Evolutionary conservation across 345 rosid species (phyloP).

Genomic region (Geranium brycei): DNA sequence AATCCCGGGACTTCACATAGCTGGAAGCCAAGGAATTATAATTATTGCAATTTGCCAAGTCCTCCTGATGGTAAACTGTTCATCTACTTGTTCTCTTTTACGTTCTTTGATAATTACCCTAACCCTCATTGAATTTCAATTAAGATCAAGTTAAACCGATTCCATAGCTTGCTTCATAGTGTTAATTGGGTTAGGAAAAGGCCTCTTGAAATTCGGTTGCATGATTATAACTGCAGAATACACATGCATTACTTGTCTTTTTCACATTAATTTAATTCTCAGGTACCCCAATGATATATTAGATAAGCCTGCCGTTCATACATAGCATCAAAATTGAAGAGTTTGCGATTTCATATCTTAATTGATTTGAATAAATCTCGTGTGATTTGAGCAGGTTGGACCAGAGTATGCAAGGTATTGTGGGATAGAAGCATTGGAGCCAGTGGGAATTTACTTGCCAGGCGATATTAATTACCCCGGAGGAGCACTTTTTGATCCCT

Average conservation of each 20-base stretch:
- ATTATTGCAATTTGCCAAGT: constrained; percentile 82
- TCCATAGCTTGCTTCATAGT: too few relatives aligned
- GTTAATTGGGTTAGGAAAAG: too few relatives aligned
- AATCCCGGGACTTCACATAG: constrained; percentile 82
- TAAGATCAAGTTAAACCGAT: neutral
- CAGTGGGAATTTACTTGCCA: constrained; percentile 79
- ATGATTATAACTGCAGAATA: too few relatives aligned
- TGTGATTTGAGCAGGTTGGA: constrained; percentile 41
- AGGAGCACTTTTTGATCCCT: constrained; percentile 72
- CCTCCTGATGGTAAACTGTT: constrained; percentile 57
- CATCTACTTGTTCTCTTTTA: neutral
- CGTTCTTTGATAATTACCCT: neutral
- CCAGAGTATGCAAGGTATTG: constrained; percentile 92
- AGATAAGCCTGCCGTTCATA: too few relatives aligned
- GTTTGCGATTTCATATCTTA: neutral
- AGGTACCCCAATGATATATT: too few relatives aligned
- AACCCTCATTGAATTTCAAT: neutral
- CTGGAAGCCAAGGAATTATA: constrained; percentile 88
- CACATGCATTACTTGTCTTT: too few relatives aligned
- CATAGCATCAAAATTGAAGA: too few relatives aligned
- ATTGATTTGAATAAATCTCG: neutral
- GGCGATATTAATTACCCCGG: constrained; percentile 93
- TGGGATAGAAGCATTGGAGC: constrained; percentile 87
- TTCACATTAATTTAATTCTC: too few relatives aligned
- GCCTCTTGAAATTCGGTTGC: too few relatives aligned